Conservation (phyloP, 768 basidiomycete genomes). For the Leucosporidium creatinivorum region DNA sequence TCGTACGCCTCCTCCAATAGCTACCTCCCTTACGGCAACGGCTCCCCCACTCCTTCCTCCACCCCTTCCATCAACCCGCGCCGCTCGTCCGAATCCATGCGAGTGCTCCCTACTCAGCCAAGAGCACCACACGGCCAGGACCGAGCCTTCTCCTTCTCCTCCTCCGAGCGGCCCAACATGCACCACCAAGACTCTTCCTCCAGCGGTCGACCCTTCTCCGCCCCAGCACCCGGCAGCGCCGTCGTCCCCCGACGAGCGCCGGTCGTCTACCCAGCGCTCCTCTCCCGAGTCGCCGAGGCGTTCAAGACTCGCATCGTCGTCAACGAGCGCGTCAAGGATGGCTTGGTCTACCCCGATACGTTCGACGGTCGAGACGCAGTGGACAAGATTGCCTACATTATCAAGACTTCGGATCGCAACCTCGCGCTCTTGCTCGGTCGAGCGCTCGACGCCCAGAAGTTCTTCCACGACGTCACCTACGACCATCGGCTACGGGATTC, state of each 20-base stretch:
- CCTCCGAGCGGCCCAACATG: slow-evolving; percentile 23
- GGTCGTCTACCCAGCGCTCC: slow-evolving; percentile 78
- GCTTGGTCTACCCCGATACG: slow-evolving; percentile 87
- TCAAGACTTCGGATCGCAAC: slow-evolving; percentile 96
- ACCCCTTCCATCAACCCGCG: slow-evolving; percentile 17
- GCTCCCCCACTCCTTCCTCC: slow-evolving; percentile 4
- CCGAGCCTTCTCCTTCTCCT: slow-evolving; percentile 32
- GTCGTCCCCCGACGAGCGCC: slow-evolving; percentile 2
- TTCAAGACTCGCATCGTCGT: slow-evolving; percentile 75
- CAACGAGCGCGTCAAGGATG: slow-evolving; percentile 81
- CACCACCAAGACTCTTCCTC: background rate
- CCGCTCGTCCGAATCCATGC: slow-evolving; percentile 32
- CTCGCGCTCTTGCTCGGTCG: slow-evolving; percentile 89
- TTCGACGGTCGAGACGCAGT: slow-evolving; percentile 98
- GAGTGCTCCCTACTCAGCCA: slow-evolving; percentile 24
- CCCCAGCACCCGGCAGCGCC: background rate
- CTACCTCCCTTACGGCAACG: slow-evolving; percentile 15
- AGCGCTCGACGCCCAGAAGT: slow-evolving; percentile 94
- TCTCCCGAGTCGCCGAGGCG: slow-evolving; percentile 88
- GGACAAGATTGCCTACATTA: slow-evolving; percentile 93
- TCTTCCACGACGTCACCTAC: slow-evolving; percentile 98
- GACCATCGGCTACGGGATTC: slow-evolving; percentile 91
- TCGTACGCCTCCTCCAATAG: slow-evolving; percentile 11
- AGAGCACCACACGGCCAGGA: slow-evolving; percentile 1
- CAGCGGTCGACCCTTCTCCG: slow-evolving; percentile 4